Evolutionary conservation across 805 yeast species (phyloP), one percentile per base, ranked within the genome.

Genomic region (Hanseniaspora lindneri): DNA sequence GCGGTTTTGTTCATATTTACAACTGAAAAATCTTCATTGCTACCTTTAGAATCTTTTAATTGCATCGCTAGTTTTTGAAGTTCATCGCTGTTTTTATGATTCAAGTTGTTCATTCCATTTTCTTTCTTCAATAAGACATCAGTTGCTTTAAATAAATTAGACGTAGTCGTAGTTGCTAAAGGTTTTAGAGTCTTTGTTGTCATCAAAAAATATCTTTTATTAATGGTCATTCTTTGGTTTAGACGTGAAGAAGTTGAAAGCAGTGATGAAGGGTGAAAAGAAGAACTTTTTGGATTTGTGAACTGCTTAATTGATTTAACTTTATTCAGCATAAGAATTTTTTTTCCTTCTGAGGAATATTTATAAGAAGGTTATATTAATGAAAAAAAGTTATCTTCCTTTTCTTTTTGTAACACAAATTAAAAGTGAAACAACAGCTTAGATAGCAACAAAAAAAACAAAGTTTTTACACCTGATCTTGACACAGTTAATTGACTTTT

Each of bases 41-140:
- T 24, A n/a, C 16, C 30, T 4, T 37, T 37, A n/a, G 11, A 8
- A 7, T 20, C 37, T 16, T 16, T 33, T 17, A 33, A 16, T 17
- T 33, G 16, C 7, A 17, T 7, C 8, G 23, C 21, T 10, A 33
- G 20, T 6, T 33, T 33, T 33, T 33, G 6, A 7, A 33, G 19
- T 5, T 33, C 37, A 6, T 43, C 47, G 27, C 32, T 10, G 5
- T 24, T 28, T 20, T 43, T 35, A 25, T 42, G 33, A 17, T 34
- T 42, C 8, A 23, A 24, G 10, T 14, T 39, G 19, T 16, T 25
- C 6, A 4, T 13, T 8, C 32, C 30, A n/a, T 20, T n/a, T 32
- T 44, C 37, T 3, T 36, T 37, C 13, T 44, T 44, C 17, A 44
- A 21, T 19, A 44, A 27, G n/a, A 34, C 42, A 37, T 44, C 49